These are phyloP conservation scores for Gilbertella persicaria DNA, from an alignment of 371 early-diverging fungal genomes.

Conservation along the genomic window DNA sequence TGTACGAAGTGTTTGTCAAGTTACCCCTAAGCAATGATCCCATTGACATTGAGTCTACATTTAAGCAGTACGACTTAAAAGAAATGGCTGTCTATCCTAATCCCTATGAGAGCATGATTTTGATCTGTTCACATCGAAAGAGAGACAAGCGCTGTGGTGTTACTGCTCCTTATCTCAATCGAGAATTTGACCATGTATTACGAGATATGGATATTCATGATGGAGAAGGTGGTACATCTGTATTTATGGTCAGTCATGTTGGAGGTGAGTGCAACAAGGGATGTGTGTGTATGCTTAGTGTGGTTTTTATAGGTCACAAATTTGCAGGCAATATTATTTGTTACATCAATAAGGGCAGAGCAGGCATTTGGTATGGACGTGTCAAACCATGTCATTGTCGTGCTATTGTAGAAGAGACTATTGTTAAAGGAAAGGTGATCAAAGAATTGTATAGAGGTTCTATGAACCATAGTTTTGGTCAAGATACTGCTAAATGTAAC, in stretches of 20 bases:
- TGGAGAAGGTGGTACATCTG: slow-evolving; percentile 45
- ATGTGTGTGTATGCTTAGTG: not conserved
- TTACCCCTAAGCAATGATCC: slow-evolving; percentile 36
- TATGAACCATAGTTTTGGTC: slow-evolving; percentile 57
- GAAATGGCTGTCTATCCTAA: slow-evolving; percentile 40
- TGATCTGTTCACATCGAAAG: slow-evolving; percentile 80
- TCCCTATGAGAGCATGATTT: slow-evolving; percentile 54
- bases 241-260: slow-evolving; percentile 69
- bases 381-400: slow-evolving; percentile 63
- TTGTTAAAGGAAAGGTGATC: slow-evolving; percentile 57
- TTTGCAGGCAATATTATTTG: slow-evolving; percentile 80
- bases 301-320: slow-evolving; percentile 62
- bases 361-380: slow-evolving; percentile 70
- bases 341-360: slow-evolving; percentile 53
- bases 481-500: slow-evolving; percentile 13
- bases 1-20: slow-evolving; percentile 51
- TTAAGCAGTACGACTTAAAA: slow-evolving; percentile 11
- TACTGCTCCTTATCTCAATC: slow-evolving; percentile 69
- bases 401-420: slow-evolving; percentile 59
- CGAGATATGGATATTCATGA: slow-evolving; percentile 61
- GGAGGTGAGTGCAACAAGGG: slow-evolving; percentile 47
- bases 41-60: slow-evolving; percentile 2
- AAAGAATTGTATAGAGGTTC: slow-evolving; percentile 65
- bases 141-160: slow-evolving; percentile 84
- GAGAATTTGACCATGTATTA: slow-evolving; percentile 65